phyloP scores from a whole-genome alignment of 176 grass and related monocot species.

The Triticum dicoccoides region DNA sequence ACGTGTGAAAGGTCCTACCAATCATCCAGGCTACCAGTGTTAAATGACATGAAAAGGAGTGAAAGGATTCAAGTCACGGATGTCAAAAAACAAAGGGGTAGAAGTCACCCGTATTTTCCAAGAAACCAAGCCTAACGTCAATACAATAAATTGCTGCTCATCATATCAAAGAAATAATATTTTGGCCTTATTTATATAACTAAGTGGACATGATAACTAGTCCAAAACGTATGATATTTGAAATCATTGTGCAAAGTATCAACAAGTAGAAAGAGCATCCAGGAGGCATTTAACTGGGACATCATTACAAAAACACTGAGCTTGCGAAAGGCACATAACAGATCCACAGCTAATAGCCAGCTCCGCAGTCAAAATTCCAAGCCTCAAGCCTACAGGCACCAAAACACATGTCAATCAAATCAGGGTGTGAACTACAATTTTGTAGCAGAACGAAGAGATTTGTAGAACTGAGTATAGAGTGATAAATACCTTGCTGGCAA shows the following conservation, averaged over 20 bases:
- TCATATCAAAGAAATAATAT: not conserved
- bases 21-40: no score
- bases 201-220: not conserved
- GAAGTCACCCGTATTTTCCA: no score
- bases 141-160: not conserved
- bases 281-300: slow-evolving; percentile 19
- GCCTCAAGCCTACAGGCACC: slow-evolving; percentile 34
- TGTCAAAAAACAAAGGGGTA: no score
- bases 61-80: no score
- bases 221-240: not conserved
- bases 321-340: slow-evolving; percentile 2
- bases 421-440: not conserved
- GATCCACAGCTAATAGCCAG: slow-evolving; percentile 36
- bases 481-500: slow-evolving; percentile 49
- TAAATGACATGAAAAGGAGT: no score
- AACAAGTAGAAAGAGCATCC: slow-evolving; percentile 23
- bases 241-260: slow-evolving; percentile 24
- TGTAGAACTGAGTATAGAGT: not conserved
- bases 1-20: no score
- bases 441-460: not conserved
- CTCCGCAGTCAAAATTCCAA: slow-evolving; percentile 17
- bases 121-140: no score
- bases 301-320: slow-evolving; percentile 39
- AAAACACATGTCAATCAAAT: not conserved
- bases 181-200: not conserved